Conservation (phyloP, 1,284 basidiomycete species). For the Puccinia novopanici region DNA sequence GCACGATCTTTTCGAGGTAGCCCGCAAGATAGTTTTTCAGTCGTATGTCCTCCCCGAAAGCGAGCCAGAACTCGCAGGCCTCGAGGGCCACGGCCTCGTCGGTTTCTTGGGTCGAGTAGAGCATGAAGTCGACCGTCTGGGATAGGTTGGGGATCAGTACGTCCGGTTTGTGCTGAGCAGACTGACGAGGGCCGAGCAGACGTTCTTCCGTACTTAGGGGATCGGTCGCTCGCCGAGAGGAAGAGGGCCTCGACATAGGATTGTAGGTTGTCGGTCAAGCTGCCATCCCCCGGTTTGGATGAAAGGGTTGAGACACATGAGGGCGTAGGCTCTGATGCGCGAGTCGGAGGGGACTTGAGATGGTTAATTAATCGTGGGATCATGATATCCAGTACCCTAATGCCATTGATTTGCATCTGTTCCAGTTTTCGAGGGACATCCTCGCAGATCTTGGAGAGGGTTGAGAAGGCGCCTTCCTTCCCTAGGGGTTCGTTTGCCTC, state of each 20-base stretch:
- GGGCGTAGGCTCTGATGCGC: conserved; percentile 88
- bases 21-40: conserved; percentile 81
- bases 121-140: conserved; percentile 97
- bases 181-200: conserved; percentile 92
- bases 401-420: conserved; percentile 77
- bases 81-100: conserved; percentile 92
- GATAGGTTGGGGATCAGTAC: conserved; percentile 94
- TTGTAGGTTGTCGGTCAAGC: conserved; percentile 87
- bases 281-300: conserved; percentile 75
- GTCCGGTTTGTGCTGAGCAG: conserved; percentile 90
- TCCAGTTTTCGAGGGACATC: conserved; percentile 95
- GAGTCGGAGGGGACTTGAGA: conserved; percentile 73
- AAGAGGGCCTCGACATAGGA: conserved; percentile 88
- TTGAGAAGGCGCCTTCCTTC: conserved; percentile 85
- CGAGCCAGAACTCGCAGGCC: conserved; percentile 99
- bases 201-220: conserved; percentile 89
- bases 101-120: conserved; percentile 95
- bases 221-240: conserved; percentile 88
- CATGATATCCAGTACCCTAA: conserved; percentile 85
- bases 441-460: conserved; percentile 92
- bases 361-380: conserved; percentile 89
- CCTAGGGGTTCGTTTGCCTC: conserved; percentile 67
- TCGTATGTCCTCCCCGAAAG: conserved; percentile 92
- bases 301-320: conserved; percentile 91
- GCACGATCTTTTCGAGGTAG: conserved; percentile 81